Percentiles rank a stretch among this genome's conserved stretches.
Conservation (phyloP, 148 eudicot genomes). For the Heliosperma pusillum region DNA sequence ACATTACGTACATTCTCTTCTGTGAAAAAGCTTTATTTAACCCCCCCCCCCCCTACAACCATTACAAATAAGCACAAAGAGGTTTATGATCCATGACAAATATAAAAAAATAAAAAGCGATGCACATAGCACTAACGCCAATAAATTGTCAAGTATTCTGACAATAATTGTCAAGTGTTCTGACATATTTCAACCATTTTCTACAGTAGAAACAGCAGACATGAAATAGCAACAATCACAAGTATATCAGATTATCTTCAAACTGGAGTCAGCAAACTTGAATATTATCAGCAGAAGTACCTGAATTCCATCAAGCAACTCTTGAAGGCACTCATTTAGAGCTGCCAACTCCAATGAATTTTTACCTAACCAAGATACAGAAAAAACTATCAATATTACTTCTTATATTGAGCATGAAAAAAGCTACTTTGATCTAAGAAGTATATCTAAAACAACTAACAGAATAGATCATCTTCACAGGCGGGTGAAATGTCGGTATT, state of each 20-base stretch:
- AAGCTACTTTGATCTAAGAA: not conserved
- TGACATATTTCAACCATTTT: not conserved
- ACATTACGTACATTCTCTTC: not conserved
- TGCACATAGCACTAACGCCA: too few species aligned
- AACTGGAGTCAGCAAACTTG: not conserved
- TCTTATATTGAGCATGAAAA: not conserved
- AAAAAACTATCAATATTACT: not conserved
- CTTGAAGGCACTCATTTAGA: conserved; percentile 42
- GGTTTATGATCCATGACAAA: too few species aligned
- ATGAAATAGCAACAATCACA: not conserved
- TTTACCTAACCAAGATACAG: conserved; percentile 25
- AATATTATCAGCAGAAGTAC: conserved; percentile 17
- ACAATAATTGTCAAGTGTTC: not conserved
- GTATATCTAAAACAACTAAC: not conserved
- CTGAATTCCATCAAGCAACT: conserved; percentile 52
- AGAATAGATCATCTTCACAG: not conserved
- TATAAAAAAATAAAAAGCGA: too few species aligned
- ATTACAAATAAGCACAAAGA: not conserved
- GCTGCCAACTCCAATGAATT: conserved; percentile 39
- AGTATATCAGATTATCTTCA: not conserved
- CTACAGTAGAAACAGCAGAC: not conserved
- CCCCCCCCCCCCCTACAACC: too few species aligned
- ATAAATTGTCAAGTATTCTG: not conserved
- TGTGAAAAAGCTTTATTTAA: not conserved
- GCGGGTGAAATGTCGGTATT: not conserved